Base-by-base conservation (phyloP, 2,329 filamentous ascomycete genomes). In the Dactylonectria macrodidyma region DNA sequence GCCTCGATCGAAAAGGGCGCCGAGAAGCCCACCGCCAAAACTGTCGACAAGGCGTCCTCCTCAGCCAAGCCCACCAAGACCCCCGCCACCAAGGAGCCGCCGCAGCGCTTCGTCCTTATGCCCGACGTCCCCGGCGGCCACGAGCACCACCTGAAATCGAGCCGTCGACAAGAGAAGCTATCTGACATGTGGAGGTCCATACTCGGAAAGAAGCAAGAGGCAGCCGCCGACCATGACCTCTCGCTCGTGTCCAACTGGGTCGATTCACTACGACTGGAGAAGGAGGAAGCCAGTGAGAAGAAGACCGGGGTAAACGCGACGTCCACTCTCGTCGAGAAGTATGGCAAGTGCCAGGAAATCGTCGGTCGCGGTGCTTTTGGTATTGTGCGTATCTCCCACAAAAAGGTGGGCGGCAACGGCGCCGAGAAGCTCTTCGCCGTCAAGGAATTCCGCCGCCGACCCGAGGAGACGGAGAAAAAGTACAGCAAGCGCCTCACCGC, bases 401-500 rank as follows among this genome's bases (percentile, higher is more conserved):
- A 99, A 84, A 92, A 94, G 68, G 88, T 97, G 68, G 93, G 94
- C 14, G 93, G 91, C 76, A 91, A 89, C 75, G 90, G 89, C 74
- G 19, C 19, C 19, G 96, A 98, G 83, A 95, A 97, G 83, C 88
- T 99, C 10, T 99, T 96, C 78, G 96, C 96, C 44, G 95, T 99
- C 78, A 99, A 99, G 83, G 96, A 99, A 81, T 99, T 99, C 84
- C 94, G 95, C 66, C 93, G 95, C 71, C 90, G 95, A 56, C 95
- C 95, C 1, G 94, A 97, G 76, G 96, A 99, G 82, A 97, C 94
- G 14, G 92, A 95, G 75, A 97, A 97, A 84, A 97, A 97, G 80
- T 99, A 98, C 81, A 97, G 96, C 86, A 99, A 98, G 81, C 93
- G 96, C 30, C 87, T 99, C 60, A 98, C 96, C 2, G 95, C 95